These are phyloP conservation scores for Yamadazyma takamatsuzukensis DNA, from an alignment of 805 yeast species.

Conservation along the genomic window DNA sequence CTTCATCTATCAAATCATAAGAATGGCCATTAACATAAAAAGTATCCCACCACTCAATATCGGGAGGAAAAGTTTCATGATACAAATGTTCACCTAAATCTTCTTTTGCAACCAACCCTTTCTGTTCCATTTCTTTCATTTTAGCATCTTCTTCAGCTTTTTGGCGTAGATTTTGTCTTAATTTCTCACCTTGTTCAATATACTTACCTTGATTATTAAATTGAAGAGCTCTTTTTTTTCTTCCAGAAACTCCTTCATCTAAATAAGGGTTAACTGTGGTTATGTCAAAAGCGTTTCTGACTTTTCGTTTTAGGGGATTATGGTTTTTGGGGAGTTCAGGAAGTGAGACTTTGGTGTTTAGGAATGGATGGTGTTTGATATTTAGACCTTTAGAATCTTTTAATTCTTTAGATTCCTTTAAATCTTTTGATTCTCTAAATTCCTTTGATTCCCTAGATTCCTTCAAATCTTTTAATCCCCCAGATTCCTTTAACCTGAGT, in stretches of 20 bases:
- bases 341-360: constrained; percentile 20
- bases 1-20: constrained; percentile 29
- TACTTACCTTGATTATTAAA: constrained; percentile 66
- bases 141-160: constrained; percentile 24
- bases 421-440: no score
- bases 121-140: constrained; percentile 27
- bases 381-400: no score
- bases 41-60: constrained; percentile 87
- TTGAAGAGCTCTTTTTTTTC: constrained; percentile 35
- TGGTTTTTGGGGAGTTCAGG: constrained; percentile 22
- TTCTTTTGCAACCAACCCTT: constrained; percentile 50
- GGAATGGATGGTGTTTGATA: constrained; percentile 36
- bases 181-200: constrained; percentile 52
- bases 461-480: no score
- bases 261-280: constrained; percentile 36
- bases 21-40: constrained; percentile 43
- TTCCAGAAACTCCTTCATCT: constrained; percentile 16
- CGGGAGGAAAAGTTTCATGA: constrained; percentile 51
- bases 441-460: no score
- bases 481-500: no score
- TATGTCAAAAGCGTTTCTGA: constrained; percentile 25
- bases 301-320: constrained; percentile 29
- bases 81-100: constrained; percentile 55
- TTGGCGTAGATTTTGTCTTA: constrained; percentile 42
- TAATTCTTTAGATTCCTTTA: no score